Evolutionary conservation across 208 protist genomes (phyloP).

Genomic region (Leishmania aethiopica): DNA sequence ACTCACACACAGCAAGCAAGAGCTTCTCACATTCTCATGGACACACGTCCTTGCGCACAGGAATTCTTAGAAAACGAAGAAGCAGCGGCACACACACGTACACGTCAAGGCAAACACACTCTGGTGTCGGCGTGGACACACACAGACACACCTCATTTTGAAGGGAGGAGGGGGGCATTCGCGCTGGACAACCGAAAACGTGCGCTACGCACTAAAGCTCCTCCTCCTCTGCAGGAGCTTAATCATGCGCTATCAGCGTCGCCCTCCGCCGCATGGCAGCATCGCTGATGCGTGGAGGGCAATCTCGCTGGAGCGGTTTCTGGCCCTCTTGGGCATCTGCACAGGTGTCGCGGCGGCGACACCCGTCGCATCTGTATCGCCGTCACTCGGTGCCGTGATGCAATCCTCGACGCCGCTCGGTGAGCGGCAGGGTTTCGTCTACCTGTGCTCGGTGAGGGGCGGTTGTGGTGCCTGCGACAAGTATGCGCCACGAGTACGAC

Average conservation of each 20-base stretch:
- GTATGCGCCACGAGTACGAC: background rate
- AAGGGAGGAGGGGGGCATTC: background rate
- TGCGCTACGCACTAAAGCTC: background rate
- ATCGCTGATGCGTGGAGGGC: background rate
- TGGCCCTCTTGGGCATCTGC: background rate
- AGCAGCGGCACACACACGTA: background rate
- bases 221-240: background rate
- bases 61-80: background rate
- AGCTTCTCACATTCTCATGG: background rate
- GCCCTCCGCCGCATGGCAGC: background rate
- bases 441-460: background rate
- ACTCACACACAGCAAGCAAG: constrained; percentile 1
- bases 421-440: background rate
- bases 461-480: background rate
- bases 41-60: background rate
- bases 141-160: background rate
- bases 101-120: background rate
- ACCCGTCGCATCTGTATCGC: background rate
- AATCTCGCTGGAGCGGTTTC: background rate
- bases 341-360: background rate
- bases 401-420: background rate
- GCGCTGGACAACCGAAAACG: background rate
- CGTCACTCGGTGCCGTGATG: background rate
- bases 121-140: background rate
- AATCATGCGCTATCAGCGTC: background rate